Conservation (phyloP, 2,329 filamentous ascomycete species). For the Ceratocystis ficicola region DNA sequence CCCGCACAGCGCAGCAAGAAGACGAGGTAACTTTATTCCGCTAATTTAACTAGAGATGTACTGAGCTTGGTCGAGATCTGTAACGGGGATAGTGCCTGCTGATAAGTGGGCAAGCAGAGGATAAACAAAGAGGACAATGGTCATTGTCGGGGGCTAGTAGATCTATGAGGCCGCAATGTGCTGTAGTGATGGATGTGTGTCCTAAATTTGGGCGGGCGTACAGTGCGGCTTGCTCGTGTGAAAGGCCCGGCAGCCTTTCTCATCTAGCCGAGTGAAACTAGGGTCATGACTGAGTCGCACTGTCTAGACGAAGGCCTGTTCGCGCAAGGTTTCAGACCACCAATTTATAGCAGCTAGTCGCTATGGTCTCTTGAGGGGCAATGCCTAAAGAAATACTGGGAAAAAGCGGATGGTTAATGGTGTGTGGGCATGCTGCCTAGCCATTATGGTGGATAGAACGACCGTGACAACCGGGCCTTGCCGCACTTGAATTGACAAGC, state of each 20-base stretch:
- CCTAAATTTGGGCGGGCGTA: neutral
- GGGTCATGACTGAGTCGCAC: neutral
- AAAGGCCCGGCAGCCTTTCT: neutral
- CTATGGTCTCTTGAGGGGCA: neutral
- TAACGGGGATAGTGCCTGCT: slow-evolving; percentile 8
- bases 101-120: neutral
- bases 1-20: slow-evolving; percentile 6
- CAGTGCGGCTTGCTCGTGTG: neutral
- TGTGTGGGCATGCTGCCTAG: neutral
- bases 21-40: neutral
- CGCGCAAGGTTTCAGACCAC: slow-evolving; percentile 2
- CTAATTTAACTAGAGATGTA: neutral
- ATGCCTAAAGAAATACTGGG: neutral
- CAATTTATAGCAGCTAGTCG: neutral
- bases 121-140: neutral
- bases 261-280: neutral
- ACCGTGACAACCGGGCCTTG: slow-evolving; percentile 9
- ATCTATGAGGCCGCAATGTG: neutral
- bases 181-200: neutral
- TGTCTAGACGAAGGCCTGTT: neutral
- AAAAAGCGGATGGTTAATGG: neutral
- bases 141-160: neutral
- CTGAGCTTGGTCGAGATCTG: neutral
- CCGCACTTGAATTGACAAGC: slow-evolving; percentile 2
- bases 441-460: neutral